Conservation (phyloP, 1,284 basidiomycete genomes). For the Fomitopsis pinicola region DNA sequence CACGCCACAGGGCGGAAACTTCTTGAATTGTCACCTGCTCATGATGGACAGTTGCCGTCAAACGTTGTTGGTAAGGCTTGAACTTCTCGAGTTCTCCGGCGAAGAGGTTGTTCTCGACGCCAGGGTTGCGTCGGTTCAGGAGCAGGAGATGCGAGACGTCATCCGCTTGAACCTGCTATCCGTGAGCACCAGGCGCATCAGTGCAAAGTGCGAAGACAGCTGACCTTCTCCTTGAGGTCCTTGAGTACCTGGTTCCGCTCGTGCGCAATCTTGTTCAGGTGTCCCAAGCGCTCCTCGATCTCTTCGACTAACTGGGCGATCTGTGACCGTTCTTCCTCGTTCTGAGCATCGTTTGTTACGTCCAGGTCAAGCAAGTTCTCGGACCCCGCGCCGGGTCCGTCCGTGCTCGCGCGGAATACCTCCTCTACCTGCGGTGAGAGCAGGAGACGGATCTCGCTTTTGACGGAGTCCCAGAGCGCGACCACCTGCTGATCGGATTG, state of each 20-base stretch:
- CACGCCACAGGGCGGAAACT: constrained; percentile 66
- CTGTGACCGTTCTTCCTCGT: constrained; percentile 64
- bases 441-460: constrained; percentile 66
- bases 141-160: constrained; percentile 95
- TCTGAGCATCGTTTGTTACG: constrained; percentile 54
- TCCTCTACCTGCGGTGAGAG: constrained; percentile 64
- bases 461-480: constrained; percentile 71
- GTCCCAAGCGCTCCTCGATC: constrained; percentile 74
- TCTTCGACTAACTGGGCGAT: constrained; percentile 69
- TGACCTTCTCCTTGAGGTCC: constrained; percentile 91
- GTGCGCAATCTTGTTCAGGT: constrained; percentile 77
- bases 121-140: constrained; percentile 83
- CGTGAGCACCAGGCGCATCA: not conserved
- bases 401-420: constrained; percentile 63
- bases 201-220: not conserved
- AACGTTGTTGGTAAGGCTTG: constrained; percentile 82
- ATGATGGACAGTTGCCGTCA: constrained; percentile 73
- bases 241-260: constrained; percentile 87
- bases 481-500: constrained; percentile 77
- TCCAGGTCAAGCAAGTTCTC: constrained; percentile 70
- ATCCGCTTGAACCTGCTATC: constrained; percentile 81
- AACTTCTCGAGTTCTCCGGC: constrained; percentile 95
- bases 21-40: constrained; percentile 73
- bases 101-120: constrained; percentile 85
- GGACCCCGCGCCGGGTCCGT: constrained; percentile 36